A percentile compares a stretch with the other conserved stretches of the same genome.
These are phyloP conservation scores for Ophiostoma tasmaniense DNA, from an alignment of 2,329 filamentous ascomycete genomes.

Conservation along the genomic window DNA sequence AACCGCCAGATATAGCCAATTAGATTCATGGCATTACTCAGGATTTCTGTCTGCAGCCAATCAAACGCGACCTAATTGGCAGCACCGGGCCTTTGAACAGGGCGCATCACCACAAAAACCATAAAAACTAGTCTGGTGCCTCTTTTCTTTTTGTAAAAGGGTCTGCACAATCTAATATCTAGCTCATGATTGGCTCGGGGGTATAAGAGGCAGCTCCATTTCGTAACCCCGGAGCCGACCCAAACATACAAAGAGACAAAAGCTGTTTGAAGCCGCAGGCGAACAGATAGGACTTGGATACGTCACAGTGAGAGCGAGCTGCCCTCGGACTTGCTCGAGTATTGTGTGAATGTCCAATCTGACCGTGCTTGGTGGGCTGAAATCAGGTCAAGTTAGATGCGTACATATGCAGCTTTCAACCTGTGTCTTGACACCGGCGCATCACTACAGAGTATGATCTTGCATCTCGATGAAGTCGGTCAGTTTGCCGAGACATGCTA, in stretches of 20 bases:
- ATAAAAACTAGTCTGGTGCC: not conserved
- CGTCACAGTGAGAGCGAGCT: not conserved
- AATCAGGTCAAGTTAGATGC: not conserved
- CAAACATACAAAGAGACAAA: not conserved
- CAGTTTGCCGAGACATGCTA: not conserved
- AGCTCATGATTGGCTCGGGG: not conserved
- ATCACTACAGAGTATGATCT: not conserved
- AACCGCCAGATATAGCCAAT: not conserved
- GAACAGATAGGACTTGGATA: not conserved
- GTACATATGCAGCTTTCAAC: not conserved
- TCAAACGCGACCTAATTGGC: slow-evolving; percentile 1
- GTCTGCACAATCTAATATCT: not conserved
- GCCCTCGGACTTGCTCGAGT: too few relatives aligned
- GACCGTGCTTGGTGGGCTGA: not conserved
- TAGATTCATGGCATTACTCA: not conserved
- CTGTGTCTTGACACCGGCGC: not conserved
- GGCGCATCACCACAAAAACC: slow-evolving; percentile 12
- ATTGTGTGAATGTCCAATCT: not conserved
- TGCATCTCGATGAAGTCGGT: not conserved
- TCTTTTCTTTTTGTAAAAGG: not conserved
- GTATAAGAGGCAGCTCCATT: not conserved
- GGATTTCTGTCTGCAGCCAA: not conserved
- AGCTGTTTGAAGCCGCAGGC: not conserved
- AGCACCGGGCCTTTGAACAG: not conserved
- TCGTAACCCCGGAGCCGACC: not conserved